A percentile compares a stretch with the other conserved stretches of the same genome.
Evolutionary conservation across 2,329 filamentous ascomycete genomes (phyloP).

Genomic region (Ceratocystis cubensis): DNA sequence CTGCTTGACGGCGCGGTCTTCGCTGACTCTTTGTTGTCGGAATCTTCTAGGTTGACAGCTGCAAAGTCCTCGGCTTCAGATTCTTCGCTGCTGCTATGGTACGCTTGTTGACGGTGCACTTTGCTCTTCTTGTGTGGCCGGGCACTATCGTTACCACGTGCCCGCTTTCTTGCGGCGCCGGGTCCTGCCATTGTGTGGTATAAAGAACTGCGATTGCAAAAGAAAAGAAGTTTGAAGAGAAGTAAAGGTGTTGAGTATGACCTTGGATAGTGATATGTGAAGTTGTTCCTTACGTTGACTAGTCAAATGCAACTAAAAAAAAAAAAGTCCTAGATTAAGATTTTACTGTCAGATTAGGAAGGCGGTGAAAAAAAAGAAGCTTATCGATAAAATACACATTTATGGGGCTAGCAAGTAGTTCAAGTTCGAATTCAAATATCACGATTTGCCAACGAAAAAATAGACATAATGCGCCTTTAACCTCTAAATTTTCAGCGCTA

Average conservation of each 20-base stretch:
- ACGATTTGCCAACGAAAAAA: background rate
- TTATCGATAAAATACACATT: conserved; percentile 15
- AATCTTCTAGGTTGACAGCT: conserved; percentile 43
- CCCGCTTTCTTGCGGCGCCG: conserved; percentile 27
- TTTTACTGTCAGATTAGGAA: conserved; percentile 11
- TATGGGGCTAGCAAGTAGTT: conserved; percentile 1
- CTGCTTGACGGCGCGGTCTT: conserved; percentile 24
- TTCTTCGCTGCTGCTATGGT: conserved; percentile 43
- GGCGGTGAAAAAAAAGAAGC: conserved; percentile 8
- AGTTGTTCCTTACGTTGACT: background rate
- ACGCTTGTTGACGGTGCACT: conserved; percentile 32
- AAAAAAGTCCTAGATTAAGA: conserved; percentile 12
- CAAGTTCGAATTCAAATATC: too few species aligned
- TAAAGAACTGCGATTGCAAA: background rate
- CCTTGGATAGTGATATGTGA: background rate
- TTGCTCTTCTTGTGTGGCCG: conserved; percentile 37
- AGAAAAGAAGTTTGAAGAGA: background rate
- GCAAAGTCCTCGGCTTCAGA: conserved; percentile 33
- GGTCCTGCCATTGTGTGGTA: conserved; percentile 17
- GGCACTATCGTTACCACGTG: conserved; percentile 26
- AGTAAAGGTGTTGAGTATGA: background rate
- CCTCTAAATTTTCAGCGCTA: background rate
- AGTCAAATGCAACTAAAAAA: background rate
- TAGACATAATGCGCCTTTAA: background rate
- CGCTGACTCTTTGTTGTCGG: conserved; percentile 31